Base-by-base conservation (phyloP, 192 early-diverging fungal species). In the Lunasporangiospora selenospora region DNA sequence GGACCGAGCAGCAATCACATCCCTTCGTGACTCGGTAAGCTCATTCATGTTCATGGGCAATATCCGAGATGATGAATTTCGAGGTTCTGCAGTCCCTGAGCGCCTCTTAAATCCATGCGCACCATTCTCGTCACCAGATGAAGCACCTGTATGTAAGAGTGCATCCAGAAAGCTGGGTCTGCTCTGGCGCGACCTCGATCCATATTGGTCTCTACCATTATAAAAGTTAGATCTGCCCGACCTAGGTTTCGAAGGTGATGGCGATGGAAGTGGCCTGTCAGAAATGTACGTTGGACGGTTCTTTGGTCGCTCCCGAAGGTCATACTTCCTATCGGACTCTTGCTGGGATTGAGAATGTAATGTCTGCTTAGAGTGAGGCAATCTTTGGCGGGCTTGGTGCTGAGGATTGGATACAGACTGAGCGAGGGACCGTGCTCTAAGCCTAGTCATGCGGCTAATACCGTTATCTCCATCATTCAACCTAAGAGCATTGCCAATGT, bases 21-120 rank as follows among this genome's bases (percentile, higher is more conserved):
- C 69, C 23, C 69, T 44, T 21, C 69, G 55, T 7, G 69, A 73
- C 6, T 73, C 69, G 2, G 53, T 61, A 8, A 73, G 60, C 13
- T 73, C 69, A 16, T 62, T 44, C 45, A 73, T 63, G 41, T 73
- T 73, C 69, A 73, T 73, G n/a, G 69, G 69, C 6, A 73, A 49
- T 18, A 73, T 63, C 3, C 69, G 42, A 24, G 69, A 73, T 0
- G 58, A 61, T 9, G 69, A 73, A 10, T 40, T 30, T 15, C 66
- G 58, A 3, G 58, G 44, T 9, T 71, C 59, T 37, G 54, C 41
- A 3, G 46, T 26, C 1, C 69, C 60, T 31, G 47, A 34, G 2
- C 60, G 47, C 23, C 69, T 57, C 23, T 63, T 73, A 49, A 63
- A 63, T 37, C 26, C 63, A 0, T 46, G 55, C 8, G 51, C 16